Base-by-base conservation (phyloP, 139 green algal genomes). In the Chlamydomonas schloesseri region DNA sequence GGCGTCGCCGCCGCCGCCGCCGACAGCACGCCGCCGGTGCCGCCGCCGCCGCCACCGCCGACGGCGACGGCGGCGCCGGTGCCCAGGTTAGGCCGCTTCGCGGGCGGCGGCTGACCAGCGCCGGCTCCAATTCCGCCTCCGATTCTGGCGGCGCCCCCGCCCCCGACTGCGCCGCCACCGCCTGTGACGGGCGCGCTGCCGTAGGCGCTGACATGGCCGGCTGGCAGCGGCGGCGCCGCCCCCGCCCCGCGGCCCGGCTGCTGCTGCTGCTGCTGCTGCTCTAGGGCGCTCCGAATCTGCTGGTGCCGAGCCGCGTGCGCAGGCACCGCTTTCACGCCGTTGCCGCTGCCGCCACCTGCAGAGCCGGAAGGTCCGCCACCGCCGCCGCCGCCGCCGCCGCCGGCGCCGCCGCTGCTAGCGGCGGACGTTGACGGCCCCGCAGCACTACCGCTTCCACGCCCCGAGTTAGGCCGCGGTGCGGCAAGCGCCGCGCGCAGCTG, bases 71-170 rank as follows among this genome's bases (percentile, higher is more conserved):
- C 0, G 42, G 73, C 36, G 36, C 34, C 73, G 71, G 68, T 62
- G 47, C 84, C n/a, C 31, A 60, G 26, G 65, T 76, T 76, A 0
- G 53, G 81, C 55, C 81, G 69, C 81, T 87, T 87, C 14, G 69
- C 53, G 29, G 81, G 69, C 55, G 81, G 81, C n/a, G 20, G 31
- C 28, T 47, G 55, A 67, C n/a, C n/a, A n/a, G n/a, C n/a, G n/a
- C n/a, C n/a, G n/a, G n/a, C n/a, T n/a, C n/a, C n/a, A n/a, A n/a
- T n/a, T n/a, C n/a, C 58, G 33, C 17, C 18, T 2, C 36, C 21
- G 31, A 24, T 8, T 31, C 0, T 69, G 37, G 1, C 28, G 34
- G 29, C 24, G 37, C 26, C 24, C 37, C 82, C 60, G 57, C 13
- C 17, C 23, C 58, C 29, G 42, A 24, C 24, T 26, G 55, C 55